phyloP scores from a whole-genome alignment of 2,329 filamentous ascomycete species.

The Ophiobolus disseminans region DNA sequence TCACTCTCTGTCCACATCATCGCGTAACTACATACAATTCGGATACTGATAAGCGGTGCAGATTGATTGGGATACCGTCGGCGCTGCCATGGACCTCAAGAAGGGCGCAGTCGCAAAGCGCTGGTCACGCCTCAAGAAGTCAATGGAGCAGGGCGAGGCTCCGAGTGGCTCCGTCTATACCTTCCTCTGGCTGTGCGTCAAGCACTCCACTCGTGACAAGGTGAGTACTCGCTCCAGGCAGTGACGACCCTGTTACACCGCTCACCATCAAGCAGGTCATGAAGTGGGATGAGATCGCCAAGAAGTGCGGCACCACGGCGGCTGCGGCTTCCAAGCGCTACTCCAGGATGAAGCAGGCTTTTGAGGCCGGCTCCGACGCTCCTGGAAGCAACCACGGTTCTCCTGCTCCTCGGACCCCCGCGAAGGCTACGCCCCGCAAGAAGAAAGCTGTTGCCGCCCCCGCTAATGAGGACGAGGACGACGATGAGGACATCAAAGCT shows the following conservation, averaged over 20 bases:
- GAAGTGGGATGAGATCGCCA: constrained; percentile 41
- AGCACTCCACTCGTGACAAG: constrained; percentile 32
- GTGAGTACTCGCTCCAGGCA: constrained; percentile 15
- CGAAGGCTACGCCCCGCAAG: constrained; percentile 3
- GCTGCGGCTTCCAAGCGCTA: constrained; percentile 45
- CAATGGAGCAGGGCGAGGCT: constrained; percentile 28
- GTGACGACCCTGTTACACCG: background rate
- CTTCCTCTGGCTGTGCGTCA: constrained; percentile 41
- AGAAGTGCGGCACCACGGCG: constrained; percentile 33
- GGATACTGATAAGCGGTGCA: constrained; percentile 14
- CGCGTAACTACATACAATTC: too few species aligned
- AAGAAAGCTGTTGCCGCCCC: constrained; percentile 8
- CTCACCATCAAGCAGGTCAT: constrained; percentile 6
- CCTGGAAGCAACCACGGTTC: constrained; percentile 6
- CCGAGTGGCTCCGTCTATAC: constrained; percentile 20
- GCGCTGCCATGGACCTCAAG: constrained; percentile 32
- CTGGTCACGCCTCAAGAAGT: constrained; percentile 42
- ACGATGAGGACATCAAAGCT: background rate
- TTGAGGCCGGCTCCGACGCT: constrained; percentile 25
- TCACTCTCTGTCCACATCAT: too few species aligned
- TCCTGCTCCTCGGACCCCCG: constrained; percentile 4
- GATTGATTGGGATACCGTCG: constrained; percentile 42
- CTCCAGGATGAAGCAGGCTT: constrained; percentile 39
- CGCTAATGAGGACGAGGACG: background rate
- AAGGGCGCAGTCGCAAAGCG: constrained; percentile 37